Evolutionary conservation across 495 filamentous ascomycete species (phyloP).

Genomic region (Glonium stellatum): DNA sequence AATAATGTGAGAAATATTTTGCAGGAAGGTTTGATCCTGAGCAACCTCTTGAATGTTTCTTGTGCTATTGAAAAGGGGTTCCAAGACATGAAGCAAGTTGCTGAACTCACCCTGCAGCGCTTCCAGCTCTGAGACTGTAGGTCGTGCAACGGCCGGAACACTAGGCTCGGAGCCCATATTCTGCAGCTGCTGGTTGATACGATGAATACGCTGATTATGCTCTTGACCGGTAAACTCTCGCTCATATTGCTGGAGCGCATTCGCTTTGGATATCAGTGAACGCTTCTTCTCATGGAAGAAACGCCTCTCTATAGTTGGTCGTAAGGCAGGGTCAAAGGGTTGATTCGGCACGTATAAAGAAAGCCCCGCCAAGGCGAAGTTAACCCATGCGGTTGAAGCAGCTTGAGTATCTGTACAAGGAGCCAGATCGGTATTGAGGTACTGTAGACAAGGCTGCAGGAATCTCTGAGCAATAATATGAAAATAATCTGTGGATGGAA

Average conservation of each 20-base stretch:
- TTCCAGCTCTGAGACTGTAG: conserved; percentile 55
- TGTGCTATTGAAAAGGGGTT: conserved; percentile 9
- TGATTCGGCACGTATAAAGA: conserved; percentile 79
- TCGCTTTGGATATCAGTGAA: conserved; percentile 50
- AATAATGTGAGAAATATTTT: conserved; percentile 65
- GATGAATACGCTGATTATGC: conserved; percentile 53
- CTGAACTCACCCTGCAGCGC: conserved; percentile 76
- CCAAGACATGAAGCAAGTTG: conserved; percentile 62
- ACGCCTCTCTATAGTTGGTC: conserved; percentile 62
- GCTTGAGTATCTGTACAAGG: background rate
- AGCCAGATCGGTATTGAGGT: background rate
- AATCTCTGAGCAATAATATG: background rate
- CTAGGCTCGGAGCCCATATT: conserved; percentile 55
- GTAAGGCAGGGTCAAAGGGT: conserved; percentile 77
- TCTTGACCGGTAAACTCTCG: conserved; percentile 58
- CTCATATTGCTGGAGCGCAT: conserved; percentile 60
- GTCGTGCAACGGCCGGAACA: conserved; percentile 65
- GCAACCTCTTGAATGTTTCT: conserved; percentile 4
- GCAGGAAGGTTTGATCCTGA: conserved; percentile 42
- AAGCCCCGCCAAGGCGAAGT: conserved; percentile 36
- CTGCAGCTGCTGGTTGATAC: conserved; percentile 52
- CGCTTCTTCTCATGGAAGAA: conserved; percentile 52
- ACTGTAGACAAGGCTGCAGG: background rate
- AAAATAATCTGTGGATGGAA: background rate
- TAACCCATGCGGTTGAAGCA: conserved; percentile 47